A percentile compares a stretch with the other conserved stretches of the same genome.
phyloP scores from a whole-genome alignment of 2,329 filamentous ascomycete genomes.

The Ceratocystis cubensis region DNA sequence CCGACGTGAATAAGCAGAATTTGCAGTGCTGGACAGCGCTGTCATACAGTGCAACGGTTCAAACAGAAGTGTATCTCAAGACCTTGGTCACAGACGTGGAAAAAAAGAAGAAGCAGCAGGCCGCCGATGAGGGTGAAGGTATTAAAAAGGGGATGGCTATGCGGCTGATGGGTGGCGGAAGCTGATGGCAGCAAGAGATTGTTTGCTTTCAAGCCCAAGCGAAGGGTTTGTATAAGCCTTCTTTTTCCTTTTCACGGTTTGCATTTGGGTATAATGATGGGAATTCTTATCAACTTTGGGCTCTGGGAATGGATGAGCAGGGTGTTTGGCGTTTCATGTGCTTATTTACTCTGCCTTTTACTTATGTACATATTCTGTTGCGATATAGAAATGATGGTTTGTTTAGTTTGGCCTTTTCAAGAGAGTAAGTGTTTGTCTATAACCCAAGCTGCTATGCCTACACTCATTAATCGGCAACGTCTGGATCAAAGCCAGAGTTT shows the following conservation, averaged over 20 bases:
- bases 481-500: background rate
- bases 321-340: background rate
- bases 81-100: constrained; percentile 62
- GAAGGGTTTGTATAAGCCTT: background rate
- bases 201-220: background rate
- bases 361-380: background rate
- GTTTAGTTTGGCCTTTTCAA: background rate
- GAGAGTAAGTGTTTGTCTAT: background rate
- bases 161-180: constrained; percentile 31
- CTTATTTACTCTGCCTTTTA: background rate
- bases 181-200: background rate
- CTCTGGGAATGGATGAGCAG: background rate
- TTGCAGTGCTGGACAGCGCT: constrained; percentile 70
- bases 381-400: background rate
- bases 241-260: background rate
- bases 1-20: constrained; percentile 60
- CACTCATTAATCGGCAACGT: background rate
- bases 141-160: constrained; percentile 33
- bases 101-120: constrained; percentile 34
- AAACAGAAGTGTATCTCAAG: constrained; percentile 76
- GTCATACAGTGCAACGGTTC: constrained; percentile 69
- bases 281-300: background rate
- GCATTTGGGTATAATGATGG: background rate
- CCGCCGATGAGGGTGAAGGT: constrained; percentile 30
- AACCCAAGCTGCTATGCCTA: background rate